A percentile compares a stretch with the other conserved stretches of the same genome.
phyloP scores from a whole-genome alignment of 495 filamentous ascomycete species.

The Cetradonia linearis region DNA sequence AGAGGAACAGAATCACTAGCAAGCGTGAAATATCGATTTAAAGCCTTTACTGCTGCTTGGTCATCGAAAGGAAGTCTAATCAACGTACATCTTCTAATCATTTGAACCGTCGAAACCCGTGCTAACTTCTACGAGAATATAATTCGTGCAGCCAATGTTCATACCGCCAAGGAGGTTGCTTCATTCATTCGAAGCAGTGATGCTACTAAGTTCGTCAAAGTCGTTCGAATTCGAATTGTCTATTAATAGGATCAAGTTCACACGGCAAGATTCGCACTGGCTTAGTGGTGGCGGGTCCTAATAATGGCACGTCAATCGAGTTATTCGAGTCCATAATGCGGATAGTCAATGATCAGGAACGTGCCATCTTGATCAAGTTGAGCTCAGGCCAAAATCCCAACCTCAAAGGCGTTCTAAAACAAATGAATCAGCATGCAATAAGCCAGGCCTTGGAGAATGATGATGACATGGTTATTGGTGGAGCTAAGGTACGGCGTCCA shows the following conservation, averaged over 20 bases:
- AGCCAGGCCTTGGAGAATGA: conserved; percentile 41
- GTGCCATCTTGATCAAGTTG: conserved; percentile 53
- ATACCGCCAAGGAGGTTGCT: conserved; percentile 51
- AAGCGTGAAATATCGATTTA: conserved; percentile 44
- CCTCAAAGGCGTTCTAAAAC: conserved; percentile 72
- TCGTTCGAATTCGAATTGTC: not conserved
- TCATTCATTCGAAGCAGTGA: conserved; percentile 52
- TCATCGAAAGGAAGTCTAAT: conserved; percentile 53
- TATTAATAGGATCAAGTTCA: conserved; percentile 29
- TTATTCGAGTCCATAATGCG: conserved; percentile 61
- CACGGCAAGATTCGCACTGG: conserved; percentile 59
- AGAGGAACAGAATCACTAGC: conserved; percentile 48
- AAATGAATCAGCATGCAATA: conserved; percentile 66
- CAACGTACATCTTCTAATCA: conserved; percentile 42
- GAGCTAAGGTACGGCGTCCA: not conserved
- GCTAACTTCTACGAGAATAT: conserved; percentile 38
- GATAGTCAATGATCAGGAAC: conserved; percentile 37
- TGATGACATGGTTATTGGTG: conserved; percentile 19
- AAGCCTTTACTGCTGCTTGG: conserved; percentile 60
- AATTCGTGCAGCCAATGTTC: conserved; percentile 51
- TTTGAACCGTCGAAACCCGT: not conserved
- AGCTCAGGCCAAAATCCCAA: conserved; percentile 71
- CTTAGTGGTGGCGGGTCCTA: conserved; percentile 77
- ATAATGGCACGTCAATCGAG: conserved; percentile 64
- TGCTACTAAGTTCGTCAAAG: conserved; percentile 2